phyloP scores from a whole-genome alignment of 768 basidiomycete species.

The Boletus subcaerulescens region DNA sequence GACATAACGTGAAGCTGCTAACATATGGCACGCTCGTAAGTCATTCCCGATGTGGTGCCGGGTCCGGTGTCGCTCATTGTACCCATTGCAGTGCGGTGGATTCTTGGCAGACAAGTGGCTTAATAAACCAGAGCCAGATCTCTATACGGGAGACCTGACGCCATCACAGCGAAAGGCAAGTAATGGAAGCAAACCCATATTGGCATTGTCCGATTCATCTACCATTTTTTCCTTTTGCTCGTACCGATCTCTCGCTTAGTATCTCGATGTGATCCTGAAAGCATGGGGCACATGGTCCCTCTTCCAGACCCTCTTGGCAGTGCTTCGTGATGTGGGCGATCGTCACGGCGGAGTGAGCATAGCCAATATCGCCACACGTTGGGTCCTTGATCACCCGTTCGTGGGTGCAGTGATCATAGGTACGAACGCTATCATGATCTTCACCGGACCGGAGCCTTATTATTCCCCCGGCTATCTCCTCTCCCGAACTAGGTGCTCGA shows the following conservation, averaged over 20 bases:
- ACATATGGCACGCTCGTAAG: constrained; percentile 81
- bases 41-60: constrained; percentile 3
- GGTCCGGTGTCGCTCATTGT: constrained; percentile 1
- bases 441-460: not conserved
- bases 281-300: constrained; percentile 79
- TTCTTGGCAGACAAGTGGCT: constrained; percentile 81
- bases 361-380: constrained; percentile 76
- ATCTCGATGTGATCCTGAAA: constrained; percentile 77
- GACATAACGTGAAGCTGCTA: constrained; percentile 68
- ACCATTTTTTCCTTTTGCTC: not conserved
- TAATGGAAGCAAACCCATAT: not conserved
- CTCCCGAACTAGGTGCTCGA: constrained; percentile 51
- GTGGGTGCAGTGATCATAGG: constrained; percentile 83
- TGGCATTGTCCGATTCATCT: not conserved
- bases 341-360: constrained; percentile 64
- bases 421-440: constrained; percentile 21
- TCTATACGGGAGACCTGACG: constrained; percentile 63
- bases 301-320: constrained; percentile 62
- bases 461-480: not conserved
- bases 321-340: constrained; percentile 63
- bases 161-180: constrained; percentile 81
- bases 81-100: constrained; percentile 65
- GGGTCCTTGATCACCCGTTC: constrained; percentile 75
- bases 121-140: constrained; percentile 62
- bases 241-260: constrained; percentile 42